Evolutionary conservation across 2,329 filamentous ascomycete species (phyloP), one percentile per base, ranked within the genome.

Genomic region (Geoglossum cookeanum): DNA sequence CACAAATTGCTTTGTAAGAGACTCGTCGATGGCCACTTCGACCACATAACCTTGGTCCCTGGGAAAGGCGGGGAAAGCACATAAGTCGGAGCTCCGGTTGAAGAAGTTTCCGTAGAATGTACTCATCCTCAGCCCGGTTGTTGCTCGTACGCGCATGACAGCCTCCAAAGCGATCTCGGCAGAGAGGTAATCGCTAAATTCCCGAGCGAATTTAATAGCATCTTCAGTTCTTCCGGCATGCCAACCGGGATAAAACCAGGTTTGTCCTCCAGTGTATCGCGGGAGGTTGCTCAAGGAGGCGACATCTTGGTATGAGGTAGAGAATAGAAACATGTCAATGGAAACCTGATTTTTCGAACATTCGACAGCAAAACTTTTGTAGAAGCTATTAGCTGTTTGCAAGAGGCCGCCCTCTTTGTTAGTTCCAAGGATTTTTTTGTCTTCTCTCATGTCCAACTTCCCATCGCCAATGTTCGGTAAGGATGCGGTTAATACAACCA

Each of bases 101-200:
- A 98, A 98, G 72, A 98, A 98, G 74, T 98, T 98, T 63, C 92
- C 92, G 70, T 97, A 98, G 72, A 98, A 98, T 1, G 91, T 90
- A 73, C 84, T 95, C 86, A 97, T 97, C 57, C 92, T 83, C 59
- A 98, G 74, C 56, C 92, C 92, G 29, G 90, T 97, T 1, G 90
- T 96, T 17, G 92, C 92, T 62, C 92, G 84, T 44, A 98, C 92
- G 68, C 92, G 85, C 58, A 98, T 83, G 42, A 98, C 92, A 48
- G 92, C 92, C 71, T 98, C 92, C 39, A 98, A 74, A 0, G 91
- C 92, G 66, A 98, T 96, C 70, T 98, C 92, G 0, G 90, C 83
- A 8, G 90, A 96, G n/a, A 98, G 75, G 67, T 92, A 95, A 67
- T 97, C 91, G 65, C 89, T 94, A 67, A 98, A 95, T 68, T 98